Base-by-base conservation (phyloP, 108 stramenopile species). In the Skeletonema menzelii region DNA sequence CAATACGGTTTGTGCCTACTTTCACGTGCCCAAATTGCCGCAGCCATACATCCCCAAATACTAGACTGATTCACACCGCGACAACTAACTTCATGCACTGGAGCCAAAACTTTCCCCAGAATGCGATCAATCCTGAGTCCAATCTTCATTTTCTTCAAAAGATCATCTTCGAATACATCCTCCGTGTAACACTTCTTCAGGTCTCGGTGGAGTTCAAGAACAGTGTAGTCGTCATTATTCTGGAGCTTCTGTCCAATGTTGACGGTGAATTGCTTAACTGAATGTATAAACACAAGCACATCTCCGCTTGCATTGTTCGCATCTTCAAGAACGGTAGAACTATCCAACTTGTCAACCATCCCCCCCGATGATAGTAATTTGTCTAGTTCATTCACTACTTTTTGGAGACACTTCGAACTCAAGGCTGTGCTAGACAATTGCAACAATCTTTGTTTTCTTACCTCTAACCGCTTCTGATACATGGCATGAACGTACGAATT, bases 31-130 rank as follows among this genome's bases (percentile, higher is more conserved):
- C 94, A 95, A 14, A 95, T 87, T 17, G 85, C 79, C n/a, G 94
- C 91, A 24, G 94, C 94, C 86, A 92, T 93, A 68, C 90, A 91
- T 3, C 94, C 94, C 94, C 94, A 95, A 62, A 95, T 83, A 59
- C 87, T 88, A 6, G 91, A 92, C 70, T 95, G 94, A 56, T 90
- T 92, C 2, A 95, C 91, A 4, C 94, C 94, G 46, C 94, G 82
- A 56, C 86, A 84, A 59, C 67, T 88, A 0, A 87, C 83, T 67
- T 95, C 94, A 70, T 89, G 75, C 34, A 95, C 82, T 27, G 94
- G 90, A 20, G 83, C 86, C 11, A 90, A 42, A 17, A 90, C 69
- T 56, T 95, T 89, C 47, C 90, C 87, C 42, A 93, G 38, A n/a
- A 90, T 78, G 26, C 94, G 84, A 62, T 88, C 85, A 32, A 95